Evolutionary conservation across 1,284 basidiomycete genomes (phyloP).

Genomic region (Pseudozyma tsukubaensis): DNA sequence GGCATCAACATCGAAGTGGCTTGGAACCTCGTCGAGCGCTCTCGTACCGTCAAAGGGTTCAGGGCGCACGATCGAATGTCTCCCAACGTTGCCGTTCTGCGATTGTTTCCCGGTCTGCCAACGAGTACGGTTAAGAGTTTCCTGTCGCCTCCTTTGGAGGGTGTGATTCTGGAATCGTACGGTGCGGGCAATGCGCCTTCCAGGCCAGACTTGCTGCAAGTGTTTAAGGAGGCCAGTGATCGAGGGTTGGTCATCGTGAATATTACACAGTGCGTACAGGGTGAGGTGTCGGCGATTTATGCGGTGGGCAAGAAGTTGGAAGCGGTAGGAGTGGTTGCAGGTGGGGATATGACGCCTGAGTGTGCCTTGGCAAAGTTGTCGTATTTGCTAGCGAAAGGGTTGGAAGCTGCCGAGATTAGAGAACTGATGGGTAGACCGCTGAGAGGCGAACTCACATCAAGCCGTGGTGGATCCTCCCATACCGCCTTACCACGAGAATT

Average conservation of each 20-base stretch:
- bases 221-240: constrained; percentile 81
- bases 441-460: constrained; percentile 82
- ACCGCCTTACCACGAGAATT: constrained; percentile 22
- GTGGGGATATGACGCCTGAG: constrained; percentile 90
- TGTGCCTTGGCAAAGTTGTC: constrained; percentile 88
- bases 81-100: constrained; percentile 66
- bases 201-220: constrained; percentile 70
- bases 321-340: constrained; percentile 58
- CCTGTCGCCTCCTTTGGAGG: constrained; percentile 59
- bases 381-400: constrained; percentile 87
- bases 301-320: constrained; percentile 82
- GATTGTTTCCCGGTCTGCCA: constrained; percentile 85
- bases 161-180: constrained; percentile 85
- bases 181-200: constrained; percentile 77
- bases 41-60: constrained; percentile 80
- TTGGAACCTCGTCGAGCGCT: constrained; percentile 73
- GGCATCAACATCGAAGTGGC: constrained; percentile 80
- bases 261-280: constrained; percentile 86
- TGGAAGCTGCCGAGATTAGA: constrained; percentile 78
- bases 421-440: constrained; percentile 81
- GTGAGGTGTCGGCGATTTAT: constrained; percentile 72
- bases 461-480: constrained; percentile 15
- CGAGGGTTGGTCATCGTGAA: constrained; percentile 88
- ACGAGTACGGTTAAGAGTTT: constrained; percentile 59
- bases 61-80: constrained; percentile 76